These are phyloP conservation scores for Elongisporangium prolatum DNA, from an alignment of 352 stramenopile genomes.

Conservation along the genomic window DNA sequence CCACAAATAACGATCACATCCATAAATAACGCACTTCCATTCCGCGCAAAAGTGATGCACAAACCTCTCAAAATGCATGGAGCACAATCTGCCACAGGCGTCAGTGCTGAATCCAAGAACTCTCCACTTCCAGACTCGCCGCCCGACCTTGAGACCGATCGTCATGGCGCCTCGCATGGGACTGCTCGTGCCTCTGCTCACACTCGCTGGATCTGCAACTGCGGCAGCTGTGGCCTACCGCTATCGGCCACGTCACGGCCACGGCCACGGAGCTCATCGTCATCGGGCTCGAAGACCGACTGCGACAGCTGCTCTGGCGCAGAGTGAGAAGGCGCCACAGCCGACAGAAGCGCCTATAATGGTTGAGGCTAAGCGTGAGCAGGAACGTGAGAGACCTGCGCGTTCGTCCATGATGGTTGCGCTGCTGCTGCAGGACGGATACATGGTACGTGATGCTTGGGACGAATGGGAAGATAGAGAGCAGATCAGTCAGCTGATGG, in stretches of 20 bases:
- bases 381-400: neutral
- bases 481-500: constrained; percentile 12
- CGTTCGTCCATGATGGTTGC: constrained; percentile 27
- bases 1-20: neutral
- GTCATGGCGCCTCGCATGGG: neutral
- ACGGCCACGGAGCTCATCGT: constrained; percentile 3
- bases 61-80: neutral
- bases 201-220: constrained; percentile 25
- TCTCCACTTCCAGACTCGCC: neutral
- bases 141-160: neutral
- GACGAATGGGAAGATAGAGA: neutral
- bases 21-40: neutral
- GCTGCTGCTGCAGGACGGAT: constrained; percentile 46
- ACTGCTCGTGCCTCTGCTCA: constrained; percentile 13
- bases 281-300: neutral
- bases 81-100: neutral
- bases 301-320: neutral
- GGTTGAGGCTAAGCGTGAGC: neutral
- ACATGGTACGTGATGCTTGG: constrained; percentile 19
- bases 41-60: neutral
- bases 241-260: constrained; percentile 11
- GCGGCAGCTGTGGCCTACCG: constrained; percentile 23
- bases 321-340: constrained; percentile 10
- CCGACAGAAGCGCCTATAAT: neutral
- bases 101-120: neutral